Evolutionary conservation across 192 early-diverging fungal genomes (phyloP).

Genomic region (Coemansia sp.): DNA sequence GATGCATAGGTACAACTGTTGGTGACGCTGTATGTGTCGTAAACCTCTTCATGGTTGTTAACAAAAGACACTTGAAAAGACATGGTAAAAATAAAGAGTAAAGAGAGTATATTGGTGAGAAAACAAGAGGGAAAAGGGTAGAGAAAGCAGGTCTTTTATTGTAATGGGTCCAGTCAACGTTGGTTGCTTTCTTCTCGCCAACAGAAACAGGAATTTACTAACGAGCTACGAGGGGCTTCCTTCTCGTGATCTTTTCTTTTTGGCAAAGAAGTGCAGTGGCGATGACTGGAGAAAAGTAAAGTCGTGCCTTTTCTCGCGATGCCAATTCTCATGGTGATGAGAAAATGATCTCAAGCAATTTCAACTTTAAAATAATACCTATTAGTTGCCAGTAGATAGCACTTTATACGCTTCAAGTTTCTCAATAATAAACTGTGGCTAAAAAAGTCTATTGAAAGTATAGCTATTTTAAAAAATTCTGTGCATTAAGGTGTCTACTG

Average conservation of each 20-base stretch:
- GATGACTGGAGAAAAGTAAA: neutral
- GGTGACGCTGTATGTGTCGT: neutral
- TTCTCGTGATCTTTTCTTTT: neutral
- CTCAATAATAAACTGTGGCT: too few relatives aligned
- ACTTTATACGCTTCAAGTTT: too few relatives aligned
- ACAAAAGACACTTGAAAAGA: neutral
- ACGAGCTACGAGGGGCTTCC: neutral
- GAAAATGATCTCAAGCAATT: too few relatives aligned
- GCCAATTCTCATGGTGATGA: too few relatives aligned
- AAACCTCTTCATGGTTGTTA: neutral
- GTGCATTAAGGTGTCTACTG: too few relatives aligned
- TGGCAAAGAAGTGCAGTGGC: neutral
- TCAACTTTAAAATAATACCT: too few relatives aligned
- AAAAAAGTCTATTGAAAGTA: too few relatives aligned
- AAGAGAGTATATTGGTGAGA: neutral
- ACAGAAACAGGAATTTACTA: neutral
- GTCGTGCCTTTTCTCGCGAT: neutral
- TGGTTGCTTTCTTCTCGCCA: neutral
- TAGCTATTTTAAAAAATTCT: too few relatives aligned
- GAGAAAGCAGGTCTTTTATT: neutral
- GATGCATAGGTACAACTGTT: neutral
- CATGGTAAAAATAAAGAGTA: neutral
- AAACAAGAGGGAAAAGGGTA: neutral
- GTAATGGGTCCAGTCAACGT: neutral
- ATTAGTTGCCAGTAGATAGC: too few relatives aligned